phyloP scores from a whole-genome alignment of 2,329 filamentous ascomycete species.

The Thermomyces lanuginosus region DNA sequence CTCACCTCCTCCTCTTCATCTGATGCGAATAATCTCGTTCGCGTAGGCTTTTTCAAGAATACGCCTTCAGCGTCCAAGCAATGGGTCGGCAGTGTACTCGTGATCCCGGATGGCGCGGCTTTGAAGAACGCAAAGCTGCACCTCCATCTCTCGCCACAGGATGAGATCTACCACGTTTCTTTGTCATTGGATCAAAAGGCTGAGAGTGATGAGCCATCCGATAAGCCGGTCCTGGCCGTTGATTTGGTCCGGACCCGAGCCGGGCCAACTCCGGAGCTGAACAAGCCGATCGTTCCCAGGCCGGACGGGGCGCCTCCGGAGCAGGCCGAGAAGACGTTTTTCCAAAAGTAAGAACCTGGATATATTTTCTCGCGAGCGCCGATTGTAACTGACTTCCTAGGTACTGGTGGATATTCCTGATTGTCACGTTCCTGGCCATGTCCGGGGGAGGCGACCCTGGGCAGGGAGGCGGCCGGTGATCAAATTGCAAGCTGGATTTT shows the following conservation, averaged over 20 bases:
- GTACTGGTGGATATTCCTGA: slow-evolving; percentile 33
- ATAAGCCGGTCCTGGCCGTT: slow-evolving; percentile 12
- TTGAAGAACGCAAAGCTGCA: slow-evolving; percentile 19
- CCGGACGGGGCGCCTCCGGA: slow-evolving; percentile 24
- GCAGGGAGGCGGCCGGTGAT: slow-evolving; percentile 1
- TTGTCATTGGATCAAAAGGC: slow-evolving; percentile 12
- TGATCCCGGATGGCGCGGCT: slow-evolving; percentile 15
- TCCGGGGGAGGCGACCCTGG: slow-evolving; percentile 25
- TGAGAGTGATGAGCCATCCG: slow-evolving; percentile 8
- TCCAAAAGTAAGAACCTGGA: slow-evolving; percentile 25
- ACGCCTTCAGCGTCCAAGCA: slow-evolving; percentile 17
- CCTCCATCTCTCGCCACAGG: slow-evolving; percentile 20
- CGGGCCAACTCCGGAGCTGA: slow-evolving; percentile 24
- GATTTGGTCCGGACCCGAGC: slow-evolving; percentile 18
- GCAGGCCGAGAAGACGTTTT: slow-evolving; percentile 28
- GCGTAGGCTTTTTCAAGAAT: slow-evolving; percentile 35
- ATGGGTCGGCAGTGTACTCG: slow-evolving; percentile 26
- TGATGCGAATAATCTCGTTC: slow-evolving; percentile 34
- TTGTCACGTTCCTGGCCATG: slow-evolving; percentile 26
- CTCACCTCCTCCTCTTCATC: slow-evolving; percentile 6
- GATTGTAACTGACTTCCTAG: slow-evolving; percentile 10
- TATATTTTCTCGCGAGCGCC: neutral
- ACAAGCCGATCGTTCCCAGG: slow-evolving; percentile 22
- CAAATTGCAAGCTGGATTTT: neutral
- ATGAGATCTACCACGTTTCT: slow-evolving; percentile 26